Evolutionary conservation across 495 filamentous ascomycete genomes (phyloP), one percentile per base, ranked within the genome.

Genomic region (Podospora pseudoanserina): DNA sequence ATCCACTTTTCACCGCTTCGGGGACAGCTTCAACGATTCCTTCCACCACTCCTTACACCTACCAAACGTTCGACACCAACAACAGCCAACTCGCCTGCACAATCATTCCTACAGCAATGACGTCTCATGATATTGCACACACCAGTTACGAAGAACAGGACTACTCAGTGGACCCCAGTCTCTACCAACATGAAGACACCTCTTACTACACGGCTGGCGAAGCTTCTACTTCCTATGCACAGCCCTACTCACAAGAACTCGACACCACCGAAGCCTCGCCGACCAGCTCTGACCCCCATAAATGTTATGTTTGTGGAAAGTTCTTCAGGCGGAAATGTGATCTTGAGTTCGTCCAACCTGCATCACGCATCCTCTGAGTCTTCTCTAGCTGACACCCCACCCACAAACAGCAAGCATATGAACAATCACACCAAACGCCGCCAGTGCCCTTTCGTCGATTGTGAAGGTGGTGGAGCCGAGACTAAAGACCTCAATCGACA

Each of bases 351-450:
- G 68, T 55, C 4, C 56, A 7, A 20, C 30, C 0, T 34, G 16
- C 23, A 23, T 57, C 27, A 20, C 28, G 0, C 39, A 49, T 49
- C 39, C 4, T 18, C 1, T 23, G 13, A 11, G 9, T 5, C 39
- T 49, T 49, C 15, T 11, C 18, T 16, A 13, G 15, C 39, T 49
- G 13, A 49, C 39, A 49, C 7, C 3, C 39, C 5, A 49, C 39
- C 13, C 15, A 3, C 13, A 11, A 39, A 49, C 39, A 74, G 73
- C 0, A 75, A 73, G 39, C 73, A 75, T 54, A 19, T 60, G 4
- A 60, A 73, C 16, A 75, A 71, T 11, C 73, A 75, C 63, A 23
- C 0, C 0, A 64, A 60, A 19, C 71, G 92, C 13, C 62, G 27
- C 0, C 0, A 30, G 3, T 75, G 73, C 60, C 26, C 65, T 1